phyloP scores from a whole-genome alignment of 306 rosid genomes.

The Vigna mungo region DNA sequence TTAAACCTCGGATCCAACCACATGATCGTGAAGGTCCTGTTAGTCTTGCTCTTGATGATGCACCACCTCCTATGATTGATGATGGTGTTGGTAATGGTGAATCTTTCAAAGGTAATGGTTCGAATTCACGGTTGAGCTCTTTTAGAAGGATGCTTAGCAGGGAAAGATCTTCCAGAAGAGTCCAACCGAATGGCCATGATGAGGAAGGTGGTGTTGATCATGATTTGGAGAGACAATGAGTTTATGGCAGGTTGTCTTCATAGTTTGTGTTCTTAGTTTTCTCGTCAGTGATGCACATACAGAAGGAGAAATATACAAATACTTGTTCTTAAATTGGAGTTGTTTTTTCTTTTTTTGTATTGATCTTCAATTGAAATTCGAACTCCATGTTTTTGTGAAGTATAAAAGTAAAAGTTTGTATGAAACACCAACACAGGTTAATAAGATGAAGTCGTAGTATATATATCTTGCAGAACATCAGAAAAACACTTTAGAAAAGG shows the following conservation, averaged over 20 bases:
- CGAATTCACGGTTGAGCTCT: slow-evolving; percentile 44
- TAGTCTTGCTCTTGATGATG: neutral
- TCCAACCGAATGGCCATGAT: slow-evolving; percentile 25
- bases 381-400: neutral
- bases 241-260: neutral
- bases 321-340: neutral
- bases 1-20: slow-evolving; percentile 33
- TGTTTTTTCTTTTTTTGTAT: neutral
- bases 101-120: slow-evolving; percentile 16
- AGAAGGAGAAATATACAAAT: neutral
- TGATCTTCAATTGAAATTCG: neutral
- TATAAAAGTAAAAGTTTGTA: no score
- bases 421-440: no score
- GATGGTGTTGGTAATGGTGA: neutral
- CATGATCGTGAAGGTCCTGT: slow-evolving; percentile 49
- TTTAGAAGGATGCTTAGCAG: slow-evolving; percentile 50
- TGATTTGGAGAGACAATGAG: slow-evolving; percentile 59
- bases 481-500: neutral
- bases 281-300: neutral
- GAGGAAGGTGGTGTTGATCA: slow-evolving; percentile 18
- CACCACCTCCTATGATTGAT: neutral
- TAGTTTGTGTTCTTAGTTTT: neutral
- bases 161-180: slow-evolving; percentile 50
- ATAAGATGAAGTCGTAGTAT: no score
- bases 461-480: neutral